phyloP scores from a whole-genome alignment of 2,329 filamentous ascomycete genomes.

The Paecilomyces niveus region DNA sequence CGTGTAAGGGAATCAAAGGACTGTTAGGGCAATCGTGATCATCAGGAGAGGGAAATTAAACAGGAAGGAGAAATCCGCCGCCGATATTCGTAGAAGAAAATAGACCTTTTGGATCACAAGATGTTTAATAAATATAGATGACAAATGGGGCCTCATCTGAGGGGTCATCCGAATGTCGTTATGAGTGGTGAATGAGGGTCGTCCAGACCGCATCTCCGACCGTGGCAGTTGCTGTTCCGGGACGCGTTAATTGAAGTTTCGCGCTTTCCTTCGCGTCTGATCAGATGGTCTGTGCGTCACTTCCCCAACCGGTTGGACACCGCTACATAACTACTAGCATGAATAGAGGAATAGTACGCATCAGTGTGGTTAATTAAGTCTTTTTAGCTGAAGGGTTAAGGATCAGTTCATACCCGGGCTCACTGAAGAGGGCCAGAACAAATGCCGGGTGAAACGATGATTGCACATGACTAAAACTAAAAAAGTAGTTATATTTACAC shows the following conservation, averaged over 20 bases:
- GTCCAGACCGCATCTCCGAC: not conserved
- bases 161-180: not conserved
- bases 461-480: too few species aligned
- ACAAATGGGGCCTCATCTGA: not conserved
- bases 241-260: slow-evolving; percentile 16
- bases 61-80: not conserved
- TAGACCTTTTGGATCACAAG: not conserved
- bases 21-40: not conserved
- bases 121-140: not conserved
- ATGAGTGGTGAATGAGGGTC: not conserved
- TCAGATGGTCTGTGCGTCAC: not conserved
- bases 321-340: too few species aligned
- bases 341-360: too few species aligned
- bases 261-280: slow-evolving; percentile 3
- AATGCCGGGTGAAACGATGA: too few species aligned
- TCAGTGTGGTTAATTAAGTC: too few species aligned
- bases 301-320: too few species aligned
- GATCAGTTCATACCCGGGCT: too few species aligned
- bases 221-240: not conserved
- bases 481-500: too few species aligned
- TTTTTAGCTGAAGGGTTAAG: too few species aligned
- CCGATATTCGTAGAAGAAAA: not conserved
- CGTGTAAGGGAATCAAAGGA: not conserved
- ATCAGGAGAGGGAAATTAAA: not conserved
- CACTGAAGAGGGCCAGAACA: too few species aligned